A percentile compares a stretch with the other conserved stretches of the same genome.
These are phyloP conservation scores for Eurotiales sp. DNA, from an alignment of 2,329 filamentous ascomycete species.

Conservation along the genomic window DNA sequence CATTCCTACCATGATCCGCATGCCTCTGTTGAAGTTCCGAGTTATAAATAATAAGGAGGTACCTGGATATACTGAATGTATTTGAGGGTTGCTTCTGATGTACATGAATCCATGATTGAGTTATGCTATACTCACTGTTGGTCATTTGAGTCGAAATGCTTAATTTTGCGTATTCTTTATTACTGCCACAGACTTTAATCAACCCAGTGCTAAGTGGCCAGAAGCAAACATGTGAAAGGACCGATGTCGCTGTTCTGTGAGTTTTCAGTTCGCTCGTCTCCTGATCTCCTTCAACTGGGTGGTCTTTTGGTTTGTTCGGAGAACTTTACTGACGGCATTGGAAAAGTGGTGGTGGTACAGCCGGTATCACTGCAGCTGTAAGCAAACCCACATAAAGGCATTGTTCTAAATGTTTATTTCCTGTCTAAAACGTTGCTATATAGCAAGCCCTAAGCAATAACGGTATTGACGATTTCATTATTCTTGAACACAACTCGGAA, in stretches of 20 bases:
- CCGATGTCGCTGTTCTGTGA: conserved; percentile 33
- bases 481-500: conserved; percentile 60
- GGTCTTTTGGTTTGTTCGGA: not conserved
- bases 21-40: too few relatives aligned
- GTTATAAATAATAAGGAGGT: too few relatives aligned
- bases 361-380: conserved; percentile 61
- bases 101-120: too few relatives aligned
- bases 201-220: conserved; percentile 15
- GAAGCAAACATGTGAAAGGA: conserved; percentile 24
- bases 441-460: conserved; percentile 59
- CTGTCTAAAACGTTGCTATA: conserved; percentile 5
- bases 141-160: not conserved
- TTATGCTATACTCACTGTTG: too few relatives aligned
- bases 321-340: not conserved
- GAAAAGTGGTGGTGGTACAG: conserved; percentile 54
- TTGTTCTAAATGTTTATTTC: not conserved
- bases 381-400: conserved; percentile 13
- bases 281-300: not conserved
- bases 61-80: too few relatives aligned
- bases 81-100: too few relatives aligned
- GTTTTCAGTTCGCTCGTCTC: conserved; percentile 10
- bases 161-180: not conserved
- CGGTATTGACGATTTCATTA: conserved; percentile 61
- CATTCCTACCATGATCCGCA: too few relatives aligned
- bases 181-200: not conserved